These are phyloP conservation scores for Trichosanthes cucumerina DNA, from an alignment of 306 rosid species.

Conservation along the genomic window DNA sequence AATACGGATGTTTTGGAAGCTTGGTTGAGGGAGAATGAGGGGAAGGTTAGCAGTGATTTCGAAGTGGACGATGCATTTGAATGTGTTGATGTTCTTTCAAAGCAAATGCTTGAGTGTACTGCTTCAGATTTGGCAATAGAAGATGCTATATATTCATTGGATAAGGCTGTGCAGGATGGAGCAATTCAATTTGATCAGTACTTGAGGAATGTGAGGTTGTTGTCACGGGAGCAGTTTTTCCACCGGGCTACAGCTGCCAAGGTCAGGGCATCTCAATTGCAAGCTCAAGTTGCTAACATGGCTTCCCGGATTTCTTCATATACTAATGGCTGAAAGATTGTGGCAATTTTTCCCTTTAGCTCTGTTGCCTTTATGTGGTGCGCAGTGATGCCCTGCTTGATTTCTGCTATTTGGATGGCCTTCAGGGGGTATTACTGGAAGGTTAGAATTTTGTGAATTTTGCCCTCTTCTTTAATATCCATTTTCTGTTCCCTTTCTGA, in stretches of 20 bases:
- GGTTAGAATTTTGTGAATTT: constrained; percentile 12
- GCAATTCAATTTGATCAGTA: constrained; percentile 71
- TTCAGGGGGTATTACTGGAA: background rate
- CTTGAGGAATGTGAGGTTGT: constrained; percentile 64
- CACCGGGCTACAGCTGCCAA: constrained; percentile 60
- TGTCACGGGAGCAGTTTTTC: constrained; percentile 85
- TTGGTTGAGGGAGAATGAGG: constrained; percentile 73
- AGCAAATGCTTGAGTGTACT: constrained; percentile 72
- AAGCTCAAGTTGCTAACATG: constrained; percentile 83
- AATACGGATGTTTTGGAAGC: constrained; percentile 61
- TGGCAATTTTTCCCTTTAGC: background rate
- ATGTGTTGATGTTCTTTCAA: constrained; percentile 57
- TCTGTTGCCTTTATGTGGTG: background rate
- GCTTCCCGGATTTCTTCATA: constrained; percentile 58
- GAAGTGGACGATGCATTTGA: constrained; percentile 53
- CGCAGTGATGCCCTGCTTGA: constrained; percentile 2
- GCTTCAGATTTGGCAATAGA: constrained; percentile 82
- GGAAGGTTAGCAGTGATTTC: constrained; percentile 26
- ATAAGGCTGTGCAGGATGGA: constrained; percentile 71
- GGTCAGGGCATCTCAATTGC: constrained; percentile 82
- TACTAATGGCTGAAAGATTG: constrained; percentile 16
- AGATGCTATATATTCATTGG: constrained; percentile 67
- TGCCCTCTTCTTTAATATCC: background rate
- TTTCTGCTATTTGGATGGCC: constrained; percentile 3
- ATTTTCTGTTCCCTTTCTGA: background rate